phyloP scores from a whole-genome alignment of 2,329 filamentous ascomycete species.

The Trichoderma atroviride region DNA sequence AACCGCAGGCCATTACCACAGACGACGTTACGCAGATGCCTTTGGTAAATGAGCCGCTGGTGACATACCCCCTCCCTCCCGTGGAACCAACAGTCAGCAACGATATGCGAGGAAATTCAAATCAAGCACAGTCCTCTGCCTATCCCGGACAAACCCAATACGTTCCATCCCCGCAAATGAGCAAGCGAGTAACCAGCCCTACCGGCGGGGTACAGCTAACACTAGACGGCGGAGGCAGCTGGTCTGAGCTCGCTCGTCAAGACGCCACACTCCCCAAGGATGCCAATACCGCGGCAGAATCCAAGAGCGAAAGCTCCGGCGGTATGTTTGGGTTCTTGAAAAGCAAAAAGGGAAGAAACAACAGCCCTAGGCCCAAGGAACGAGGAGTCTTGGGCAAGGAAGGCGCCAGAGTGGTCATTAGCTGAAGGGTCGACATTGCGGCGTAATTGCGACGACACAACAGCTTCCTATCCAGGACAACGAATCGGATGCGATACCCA shows the following conservation, averaged over 20 bases:
- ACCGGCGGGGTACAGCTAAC: constrained; percentile 89
- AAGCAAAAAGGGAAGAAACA: constrained; percentile 84
- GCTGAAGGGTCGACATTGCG: constrained; percentile 44
- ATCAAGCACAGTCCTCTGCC: constrained; percentile 39
- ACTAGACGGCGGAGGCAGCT: constrained; percentile 84
- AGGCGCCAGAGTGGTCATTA: constrained; percentile 81
- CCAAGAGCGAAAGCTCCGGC: constrained; percentile 61
- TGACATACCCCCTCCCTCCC: constrained; percentile 26
- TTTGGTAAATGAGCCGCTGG: constrained; percentile 11
- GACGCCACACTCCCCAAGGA: constrained; percentile 74
- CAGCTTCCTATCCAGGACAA: not conserved
- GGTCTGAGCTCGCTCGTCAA: constrained; percentile 86
- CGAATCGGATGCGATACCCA: constrained; percentile 22
- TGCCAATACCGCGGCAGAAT: constrained; percentile 57
- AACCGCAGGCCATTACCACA: constrained; percentile 54
- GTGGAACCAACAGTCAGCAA: constrained; percentile 12
- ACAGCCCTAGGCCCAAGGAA: constrained; percentile 93
- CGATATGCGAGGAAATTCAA: constrained; percentile 6
- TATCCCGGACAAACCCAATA: constrained; percentile 53
- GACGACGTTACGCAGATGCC: constrained; percentile 51
- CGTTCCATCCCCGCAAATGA: constrained; percentile 54
- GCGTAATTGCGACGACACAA: not conserved
- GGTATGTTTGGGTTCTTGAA: constrained; percentile 90
- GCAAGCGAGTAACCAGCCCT: constrained; percentile 72
- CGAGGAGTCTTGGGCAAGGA: constrained; percentile 93